Evolutionary conservation across 768 basidiomycete genomes (phyloP), one percentile per base, ranked within the genome.

Genomic region (Xerocomellus chrysenteron): DNA sequence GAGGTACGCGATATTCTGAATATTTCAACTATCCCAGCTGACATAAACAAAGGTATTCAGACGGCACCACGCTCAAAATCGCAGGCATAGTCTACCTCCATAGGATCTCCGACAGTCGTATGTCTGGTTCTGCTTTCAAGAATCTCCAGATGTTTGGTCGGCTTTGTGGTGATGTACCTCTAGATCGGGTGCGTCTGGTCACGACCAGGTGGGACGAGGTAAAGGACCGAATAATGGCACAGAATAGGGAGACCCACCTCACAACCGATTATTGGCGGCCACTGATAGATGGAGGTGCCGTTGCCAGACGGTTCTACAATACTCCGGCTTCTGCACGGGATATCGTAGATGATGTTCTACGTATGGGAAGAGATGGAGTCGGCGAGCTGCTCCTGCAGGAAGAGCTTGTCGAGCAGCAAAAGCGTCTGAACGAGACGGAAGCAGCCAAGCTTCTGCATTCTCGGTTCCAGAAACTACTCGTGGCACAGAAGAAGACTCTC

Each of bases 61-160:
- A 11, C 17, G 47, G 47, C 3, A 9, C 12, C 5, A 41, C 24
- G 1, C 47, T 54, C 47, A 68, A 54, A 13, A 44, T 71, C 5
- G 48, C 63, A n/a, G 77, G 76, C 10, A 59, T 76, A 36, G 50
- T 74, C 21, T 75, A 74, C 53, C 41, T 72, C 19, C 71, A 74
- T 35, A 64, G 68, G 24, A 75, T 77, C 43, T 65, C 72, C 28
- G 71, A 75, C 50, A 73, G 57, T 26, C 69, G 72, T 5, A 64
- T 78, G 63, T 57, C 65, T 11, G 74, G 72, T 17, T 68, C 72
- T 16, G 55, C 57, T 11, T 47, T 45, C 24, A 66, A 61, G 41
- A 75, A 73, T 54, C 68, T 76, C 47, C 56, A 60, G n/a, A 53
- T 75, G 57, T 75, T 77, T 54, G 57, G 63, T 24, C 60, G 65